phyloP scores from a whole-genome alignment of 1,139 yeast genomes.

The Pichia sp. region DNA sequence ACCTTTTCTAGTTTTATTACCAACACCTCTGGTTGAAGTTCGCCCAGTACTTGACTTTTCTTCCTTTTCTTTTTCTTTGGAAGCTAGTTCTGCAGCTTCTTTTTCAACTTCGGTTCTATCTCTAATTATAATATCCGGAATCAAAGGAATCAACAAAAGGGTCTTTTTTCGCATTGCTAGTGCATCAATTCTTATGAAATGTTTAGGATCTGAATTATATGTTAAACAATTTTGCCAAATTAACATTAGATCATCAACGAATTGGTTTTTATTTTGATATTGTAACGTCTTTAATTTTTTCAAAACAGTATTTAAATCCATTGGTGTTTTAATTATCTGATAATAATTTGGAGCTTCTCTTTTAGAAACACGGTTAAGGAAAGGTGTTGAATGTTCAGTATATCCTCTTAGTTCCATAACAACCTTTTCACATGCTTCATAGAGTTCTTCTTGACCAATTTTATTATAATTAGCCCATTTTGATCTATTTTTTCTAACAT shows the following conservation, averaged over 20 bases:
- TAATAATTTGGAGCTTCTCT: conserved; percentile 97
- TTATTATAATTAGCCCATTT: conserved; percentile 96
- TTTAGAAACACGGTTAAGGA: conserved; percentile 87
- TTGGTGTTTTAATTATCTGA: conserved; percentile 81
- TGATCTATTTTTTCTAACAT: conserved; percentile 89
- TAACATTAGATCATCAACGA: conserved; percentile 87
- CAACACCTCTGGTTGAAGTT: conserved; percentile 33
- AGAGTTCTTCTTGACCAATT: conserved; percentile 94
- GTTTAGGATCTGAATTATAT: conserved; percentile 93
- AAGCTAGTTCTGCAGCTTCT: conserved; percentile 51
- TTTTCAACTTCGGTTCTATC: conserved; percentile 82
- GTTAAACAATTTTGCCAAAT: conserved; percentile 94
- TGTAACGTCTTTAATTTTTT: conserved; percentile 78
- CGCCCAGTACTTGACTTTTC: conserved; percentile 36
- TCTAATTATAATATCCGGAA: conserved; percentile 80
- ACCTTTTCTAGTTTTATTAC: conserved; percentile 24
- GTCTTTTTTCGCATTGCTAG: conserved; percentile 94
- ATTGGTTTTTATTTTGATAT: conserved; percentile 77
- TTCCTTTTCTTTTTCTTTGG: conserved; percentile 67
- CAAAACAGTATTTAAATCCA: conserved; percentile 94
- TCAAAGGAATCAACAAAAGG: conserved; percentile 64
- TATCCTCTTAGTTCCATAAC: conserved; percentile 83
- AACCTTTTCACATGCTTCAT: conserved; percentile 95
- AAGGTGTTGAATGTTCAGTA: conserved; percentile 96
- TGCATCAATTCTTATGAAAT: conserved; percentile 86